Evolutionary conservation across 176 grass and related monocot genomes (phyloP), one percentile per base, ranked within the genome.

Genomic region (Oryza coarctata): DNA sequence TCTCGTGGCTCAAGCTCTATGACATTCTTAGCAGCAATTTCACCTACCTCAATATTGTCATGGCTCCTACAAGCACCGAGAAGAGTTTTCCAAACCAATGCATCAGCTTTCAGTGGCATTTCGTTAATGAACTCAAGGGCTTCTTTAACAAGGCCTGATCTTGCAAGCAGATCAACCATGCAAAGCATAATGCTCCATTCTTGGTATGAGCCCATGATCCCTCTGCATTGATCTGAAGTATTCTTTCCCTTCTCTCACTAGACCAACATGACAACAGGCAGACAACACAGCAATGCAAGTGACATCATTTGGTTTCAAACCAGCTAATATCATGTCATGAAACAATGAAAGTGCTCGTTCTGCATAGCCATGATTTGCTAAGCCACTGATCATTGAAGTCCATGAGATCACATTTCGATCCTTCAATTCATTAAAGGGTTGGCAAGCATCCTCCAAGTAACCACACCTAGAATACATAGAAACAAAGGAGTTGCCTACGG

Each of bases 131-230:
- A 94, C 47, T 89, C 44, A 7, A 93, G 33, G 34, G 95, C 92
- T 87, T 94, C 86, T 68, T 88, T 43, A 50, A 98, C 62, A 83
- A 70, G 67, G 35, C 82, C 90, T 40, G 95, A 87, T 44, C 92
- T 88, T 17, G 90, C 86, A 43, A 98, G 85, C 27, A 94, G 82
- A 93, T 98, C 95, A 62, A 91, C 88, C 82, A 98, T 80, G 69
- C 92, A 98, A 98, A 73, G 95, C 92, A 84, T 98, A 93, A 85
- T 98, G 90, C 67, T 94, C 90, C 88, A 93, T 98, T 62, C 82
- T 93, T 45, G 90, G 95, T 80, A 83, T n/a, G 71, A 98, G 55
- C 34, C 65, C 45, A 1, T 94, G 80, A 63, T 86, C 83, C 52
- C 65, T 89, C 81, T 94, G 87, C 92, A 94, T 97, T 36, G 83